Evolutionary conservation across 495 filamentous ascomycete species (phyloP), one percentile per base, ranked within the genome.

Genomic region (Trichoderma asperelloides): DNA sequence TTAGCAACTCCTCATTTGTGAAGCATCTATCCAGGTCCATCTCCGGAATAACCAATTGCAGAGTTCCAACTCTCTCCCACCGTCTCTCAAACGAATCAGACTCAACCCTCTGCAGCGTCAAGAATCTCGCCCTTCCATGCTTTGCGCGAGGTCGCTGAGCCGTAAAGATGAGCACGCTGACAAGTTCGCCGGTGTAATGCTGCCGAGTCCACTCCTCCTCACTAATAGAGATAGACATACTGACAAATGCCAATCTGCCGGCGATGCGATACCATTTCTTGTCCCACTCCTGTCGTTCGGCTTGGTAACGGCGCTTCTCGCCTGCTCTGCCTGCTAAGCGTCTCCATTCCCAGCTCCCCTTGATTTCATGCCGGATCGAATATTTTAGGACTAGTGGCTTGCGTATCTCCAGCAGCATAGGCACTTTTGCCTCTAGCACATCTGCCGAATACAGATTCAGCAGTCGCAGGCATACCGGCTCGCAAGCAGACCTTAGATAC

Each of bases 111-210:
- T 15, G 63, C 41, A 64, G 37, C 27, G 63, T 64, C 37, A 64
- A 21, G 33, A 64, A 64, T 12, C 63, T 39, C 5, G 63, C 63
- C 11, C 63, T 16, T 9, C 63, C 63, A 41, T 64, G 63, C 33
- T 64, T n/a, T 5, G 21, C 11, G 2, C 21, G 21, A n/a, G 63
- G 63, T n/a, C 21, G 6, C 33, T 41, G 27, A 64, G 33, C 63
- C 11, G 37, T n/a, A 21, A 64, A 41, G 18, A 64, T 43, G 13
- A 64, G 33, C 33, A 64, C 63, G n/a, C 63, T 64, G 63, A 64
- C 21, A n/a, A 64, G 33, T 12, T 64, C 63, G 4, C 41, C 33
- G 33, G 27, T 3, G 33, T 41, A n/a, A 33, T 64, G 63, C 16
- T 23, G 2, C 12, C 21, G 30, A 15, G 63, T 64, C 63, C 63